Conservation (phyloP, 768 basidiomycete species). For the Leucosporidium creatinivorum region DNA sequence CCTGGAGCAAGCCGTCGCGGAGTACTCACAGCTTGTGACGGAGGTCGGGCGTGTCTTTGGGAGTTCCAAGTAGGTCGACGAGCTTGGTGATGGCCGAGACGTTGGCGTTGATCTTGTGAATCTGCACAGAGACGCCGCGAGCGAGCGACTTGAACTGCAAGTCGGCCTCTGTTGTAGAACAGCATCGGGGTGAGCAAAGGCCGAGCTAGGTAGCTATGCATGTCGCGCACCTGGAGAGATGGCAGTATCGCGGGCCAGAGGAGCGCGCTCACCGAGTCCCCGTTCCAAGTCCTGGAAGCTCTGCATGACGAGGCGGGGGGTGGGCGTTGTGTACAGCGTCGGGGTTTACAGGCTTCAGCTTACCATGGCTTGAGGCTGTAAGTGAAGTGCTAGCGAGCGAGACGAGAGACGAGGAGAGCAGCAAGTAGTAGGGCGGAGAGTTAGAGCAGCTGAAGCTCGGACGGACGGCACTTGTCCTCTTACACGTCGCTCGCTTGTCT, state of each 20-base stretch:
- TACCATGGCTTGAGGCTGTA: not conserved
- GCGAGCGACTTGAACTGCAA: constrained; percentile 18
- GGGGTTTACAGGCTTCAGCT: no score
- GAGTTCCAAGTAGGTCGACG: constrained; percentile 91
- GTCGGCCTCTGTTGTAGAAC: constrained; percentile 17
- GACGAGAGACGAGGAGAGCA: not conserved
- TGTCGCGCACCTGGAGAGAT: constrained; percentile 4
- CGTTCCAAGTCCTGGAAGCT: constrained; percentile 30
- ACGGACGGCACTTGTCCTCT: no score
- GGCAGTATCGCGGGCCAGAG: constrained; percentile 2
- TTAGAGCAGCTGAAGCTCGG: no score
- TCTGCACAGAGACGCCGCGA: constrained; percentile 53
- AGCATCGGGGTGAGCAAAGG: no score
- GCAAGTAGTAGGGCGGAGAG: no score
- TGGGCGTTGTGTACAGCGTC: no score
- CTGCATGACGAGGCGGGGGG: not conserved
- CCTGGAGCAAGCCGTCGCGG: not conserved
- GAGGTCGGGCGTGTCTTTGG: constrained; percentile 66
- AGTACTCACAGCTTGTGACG: constrained; percentile 75
- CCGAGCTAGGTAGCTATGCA: no score
- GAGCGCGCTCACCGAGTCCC: constrained; percentile 17
- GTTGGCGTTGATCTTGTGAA: constrained; percentile 98
- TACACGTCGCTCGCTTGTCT: not conserved
- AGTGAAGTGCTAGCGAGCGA: not conserved
- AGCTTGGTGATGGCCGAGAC: constrained; percentile 89